These are phyloP conservation scores for Talaromyces atroroseus DNA, from an alignment of 2,329 filamentous ascomycete species.

Conservation along the genomic window DNA sequence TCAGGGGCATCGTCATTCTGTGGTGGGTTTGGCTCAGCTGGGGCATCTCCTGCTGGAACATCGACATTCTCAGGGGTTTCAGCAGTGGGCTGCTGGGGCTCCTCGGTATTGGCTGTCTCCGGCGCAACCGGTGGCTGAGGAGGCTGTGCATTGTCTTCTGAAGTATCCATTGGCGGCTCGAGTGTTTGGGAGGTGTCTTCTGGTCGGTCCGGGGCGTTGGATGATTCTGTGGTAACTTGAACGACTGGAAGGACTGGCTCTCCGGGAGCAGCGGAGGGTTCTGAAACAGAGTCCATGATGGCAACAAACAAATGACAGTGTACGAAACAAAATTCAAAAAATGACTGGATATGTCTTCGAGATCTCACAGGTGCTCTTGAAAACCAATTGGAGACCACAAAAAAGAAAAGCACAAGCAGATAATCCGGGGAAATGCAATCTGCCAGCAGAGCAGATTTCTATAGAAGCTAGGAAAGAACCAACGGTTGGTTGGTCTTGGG, in stretches of 20 bases:
- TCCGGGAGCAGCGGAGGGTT: background rate
- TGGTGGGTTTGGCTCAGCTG: background rate
- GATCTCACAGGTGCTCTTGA: background rate
- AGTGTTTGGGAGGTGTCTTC: background rate
- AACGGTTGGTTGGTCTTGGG: background rate
- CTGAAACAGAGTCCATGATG: slow-evolving; percentile 10
- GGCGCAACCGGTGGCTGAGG: background rate
- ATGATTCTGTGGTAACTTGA: background rate
- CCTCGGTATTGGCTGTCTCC: background rate
- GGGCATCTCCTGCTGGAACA: background rate
- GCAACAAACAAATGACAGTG: background rate
- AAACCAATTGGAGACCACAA: background rate
- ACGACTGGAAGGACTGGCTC: background rate
- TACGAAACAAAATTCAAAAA: background rate
- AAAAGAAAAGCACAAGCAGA: background rate
- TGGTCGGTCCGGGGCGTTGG: slow-evolving; percentile 2
- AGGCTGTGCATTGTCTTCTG: slow-evolving; percentile 13
- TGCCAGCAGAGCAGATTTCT: background rate
- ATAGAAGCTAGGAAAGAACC: background rate
- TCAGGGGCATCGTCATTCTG: slow-evolving; percentile 7
- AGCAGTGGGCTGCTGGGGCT: background rate
- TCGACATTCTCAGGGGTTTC: background rate
- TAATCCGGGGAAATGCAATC: background rate
- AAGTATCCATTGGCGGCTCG: slow-evolving; percentile 18
- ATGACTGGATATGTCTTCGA: background rate